A percentile compares a stretch with the other conserved stretches of the same genome.
Evolutionary conservation across 257 asterid species (phyloP).

Genomic region (Cordia subcordata): DNA sequence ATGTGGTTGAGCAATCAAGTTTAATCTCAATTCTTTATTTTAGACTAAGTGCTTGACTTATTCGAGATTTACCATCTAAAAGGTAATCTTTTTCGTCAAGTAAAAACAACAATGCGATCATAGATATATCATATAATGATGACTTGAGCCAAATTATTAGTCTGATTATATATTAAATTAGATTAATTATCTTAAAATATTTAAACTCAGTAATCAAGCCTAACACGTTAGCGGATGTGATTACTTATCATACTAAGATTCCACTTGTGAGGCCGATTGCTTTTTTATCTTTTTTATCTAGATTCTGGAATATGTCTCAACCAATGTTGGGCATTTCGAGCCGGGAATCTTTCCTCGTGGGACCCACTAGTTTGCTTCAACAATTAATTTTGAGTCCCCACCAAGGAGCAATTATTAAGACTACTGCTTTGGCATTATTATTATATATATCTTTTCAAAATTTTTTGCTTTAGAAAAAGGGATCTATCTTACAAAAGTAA

Average conservation of each 20-base stretch:
- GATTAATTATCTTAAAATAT: no score
- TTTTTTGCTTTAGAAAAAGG: neutral
- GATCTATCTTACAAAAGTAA: neutral
- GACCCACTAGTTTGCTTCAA: conserved; percentile 20
- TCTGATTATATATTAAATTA: no score
- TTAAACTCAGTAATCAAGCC: no score
- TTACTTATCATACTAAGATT: neutral
- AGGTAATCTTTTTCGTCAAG: no score
- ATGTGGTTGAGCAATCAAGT: no score
- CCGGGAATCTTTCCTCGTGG: conserved; percentile 40
- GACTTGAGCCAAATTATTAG: no score
- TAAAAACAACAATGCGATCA: no score
- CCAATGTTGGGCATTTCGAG: conserved; percentile 11
- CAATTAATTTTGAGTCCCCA: neutral
- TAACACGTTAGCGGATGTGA: no score
- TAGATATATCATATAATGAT: no score
- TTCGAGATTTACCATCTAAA: no score
- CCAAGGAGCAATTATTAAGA: conserved; percentile 14
- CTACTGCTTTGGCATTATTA: neutral
- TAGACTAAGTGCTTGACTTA: no score
- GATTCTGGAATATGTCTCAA: conserved; percentile 23
- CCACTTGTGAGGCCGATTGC: conserved; percentile 5
- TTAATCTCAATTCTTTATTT: no score
- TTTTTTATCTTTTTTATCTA: conserved; percentile 9
- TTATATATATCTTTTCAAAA: neutral